Evolutionary conservation across 2,329 filamentous ascomycete genomes (phyloP), one percentile per base, ranked within the genome.

Genomic region (Thielaviopsis euricoi): DNA sequence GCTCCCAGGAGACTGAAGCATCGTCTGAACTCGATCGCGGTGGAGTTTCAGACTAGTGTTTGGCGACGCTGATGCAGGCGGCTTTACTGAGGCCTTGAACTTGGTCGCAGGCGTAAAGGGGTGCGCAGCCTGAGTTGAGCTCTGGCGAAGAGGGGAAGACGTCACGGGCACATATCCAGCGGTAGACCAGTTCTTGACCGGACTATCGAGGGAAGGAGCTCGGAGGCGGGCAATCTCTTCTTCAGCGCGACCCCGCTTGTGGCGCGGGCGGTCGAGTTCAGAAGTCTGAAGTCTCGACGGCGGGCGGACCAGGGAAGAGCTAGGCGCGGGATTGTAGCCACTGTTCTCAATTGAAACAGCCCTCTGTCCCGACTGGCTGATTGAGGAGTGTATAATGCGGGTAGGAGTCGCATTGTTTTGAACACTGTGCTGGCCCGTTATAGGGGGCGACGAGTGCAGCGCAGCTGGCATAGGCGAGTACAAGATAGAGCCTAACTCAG

Each of bases 271-370:
- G 64, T 89, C 86, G 56, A 83, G 79, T 65, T 94, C 89, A 0
- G 88, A 91, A 3, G 85, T 88, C 50, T 89, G 76, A 17, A 73
- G 74, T 61, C 80, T 75, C 62, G 83, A 82, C 53, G 86, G 83
- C 15, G 6, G 37, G 60, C 91, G 81, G 68, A 88, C 79, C 15
- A 79, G 89, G 0, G 93, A 97, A 2, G 93, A 97, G 64, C 96
- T 90, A 19, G 97, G 78, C 0, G 90, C 96, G 1, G 93, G 97
- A 68, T 95, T 95, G 70, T 97, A 98, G 48, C 93, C 93, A 67
- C 91, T 97, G 70, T 98, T 93, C 66, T 80, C 88, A 74, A 94
- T 85, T 13, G 86, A 85, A 29, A 80, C 65, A 86, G 81, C 69
- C 89, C 91, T 63, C 71, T 87, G 88, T 63, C 85, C 83, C 46